Conservation (phyloP, 768 basidiomycete species). For the Boletus speciosus region DNA sequence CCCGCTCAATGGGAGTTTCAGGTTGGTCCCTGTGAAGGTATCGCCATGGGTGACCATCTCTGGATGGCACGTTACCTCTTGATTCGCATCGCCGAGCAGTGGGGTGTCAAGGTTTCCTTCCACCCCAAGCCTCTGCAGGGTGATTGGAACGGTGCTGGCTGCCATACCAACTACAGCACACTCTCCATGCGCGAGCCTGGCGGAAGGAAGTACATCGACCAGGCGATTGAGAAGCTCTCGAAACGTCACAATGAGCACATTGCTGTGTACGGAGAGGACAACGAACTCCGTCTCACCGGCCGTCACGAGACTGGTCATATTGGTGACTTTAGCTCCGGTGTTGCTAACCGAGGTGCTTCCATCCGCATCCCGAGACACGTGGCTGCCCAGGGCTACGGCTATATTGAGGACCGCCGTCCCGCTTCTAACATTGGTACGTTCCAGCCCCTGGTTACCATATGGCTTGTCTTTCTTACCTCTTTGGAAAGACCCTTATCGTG, state of each 20-base stretch:
- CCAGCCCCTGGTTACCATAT: not conserved
- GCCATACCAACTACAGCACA: slow-evolving; percentile 98
- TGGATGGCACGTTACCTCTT: slow-evolving; percentile 99
- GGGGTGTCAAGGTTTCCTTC: slow-evolving; percentile 97
- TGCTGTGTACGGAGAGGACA: slow-evolving; percentile 97
- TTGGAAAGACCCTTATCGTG: slow-evolving; percentile 84
- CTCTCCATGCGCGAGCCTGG: slow-evolving; percentile 90
- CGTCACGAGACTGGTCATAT: slow-evolving; percentile 98
- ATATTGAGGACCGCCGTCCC: slow-evolving; percentile 94
- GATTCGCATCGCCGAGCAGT: slow-evolving; percentile 94
- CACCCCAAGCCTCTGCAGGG: slow-evolving; percentile 97
- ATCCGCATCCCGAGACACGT: slow-evolving; percentile 96
- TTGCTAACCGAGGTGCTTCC: slow-evolving; percentile 96
- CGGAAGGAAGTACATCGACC: slow-evolving; percentile 90
- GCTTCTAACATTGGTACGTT: slow-evolving; percentile 93
- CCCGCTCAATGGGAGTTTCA: slow-evolving; percentile 99
- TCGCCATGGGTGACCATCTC: slow-evolving; percentile 98
- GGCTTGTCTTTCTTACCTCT: not conserved
- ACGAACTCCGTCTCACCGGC: slow-evolving; percentile 93
- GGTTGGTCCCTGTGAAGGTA: slow-evolving; percentile 97
- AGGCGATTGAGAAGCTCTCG: slow-evolving; percentile 88
- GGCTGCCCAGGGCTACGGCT: slow-evolving; percentile 88
- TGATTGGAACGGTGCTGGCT: slow-evolving; percentile 99
- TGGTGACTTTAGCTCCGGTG: slow-evolving; percentile 84
- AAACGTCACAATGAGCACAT: slow-evolving; percentile 94